phyloP scores from a whole-genome alignment of 148 eudicot genomes.

The Rhododendron kiyosumense region DNA sequence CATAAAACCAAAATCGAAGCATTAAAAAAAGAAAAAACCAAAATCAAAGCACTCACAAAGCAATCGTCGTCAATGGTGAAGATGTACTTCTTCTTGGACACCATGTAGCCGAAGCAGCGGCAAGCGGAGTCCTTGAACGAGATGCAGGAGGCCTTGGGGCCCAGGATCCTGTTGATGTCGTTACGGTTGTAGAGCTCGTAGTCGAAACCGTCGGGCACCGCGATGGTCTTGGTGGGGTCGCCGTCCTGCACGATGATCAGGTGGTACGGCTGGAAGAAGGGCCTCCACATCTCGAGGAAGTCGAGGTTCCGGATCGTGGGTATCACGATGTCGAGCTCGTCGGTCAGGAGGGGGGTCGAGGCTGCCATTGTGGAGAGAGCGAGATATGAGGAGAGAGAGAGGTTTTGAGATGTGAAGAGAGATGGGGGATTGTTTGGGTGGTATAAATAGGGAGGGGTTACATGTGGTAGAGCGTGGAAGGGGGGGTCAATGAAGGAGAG shows the following conservation, averaged over 20 bases:
- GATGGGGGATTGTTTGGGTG: neutral
- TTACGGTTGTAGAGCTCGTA: conserved; percentile 57
- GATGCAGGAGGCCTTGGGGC: conserved; percentile 58
- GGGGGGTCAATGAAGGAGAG: neutral
- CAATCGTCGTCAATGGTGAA: conserved; percentile 74
- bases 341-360: conserved; percentile 29
- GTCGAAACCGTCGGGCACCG: conserved; percentile 52
- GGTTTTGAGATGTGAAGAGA: neutral
- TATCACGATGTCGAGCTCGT: conserved; percentile 65
- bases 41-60: conserved; percentile 36
- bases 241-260: conserved; percentile 65
- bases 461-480: neutral
- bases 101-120: conserved; percentile 59
- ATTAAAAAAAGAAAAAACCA: neutral
- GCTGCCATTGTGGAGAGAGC: conserved; percentile 22
- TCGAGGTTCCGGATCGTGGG: conserved; percentile 65
- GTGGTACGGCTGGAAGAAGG: conserved; percentile 48
- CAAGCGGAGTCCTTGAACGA: conserved; percentile 74
- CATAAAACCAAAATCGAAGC: conserved; percentile 4
- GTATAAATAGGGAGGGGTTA: neutral
- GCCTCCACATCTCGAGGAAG: conserved; percentile 67
- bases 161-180: conserved; percentile 50
- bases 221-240: conserved; percentile 49
- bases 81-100: conserved; percentile 61
- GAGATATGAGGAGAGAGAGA: neutral